Evolutionary conservation across 306 rosid species (phyloP), one percentile per base, ranked within the genome.

Genomic region (Rosa chinensis): DNA sequence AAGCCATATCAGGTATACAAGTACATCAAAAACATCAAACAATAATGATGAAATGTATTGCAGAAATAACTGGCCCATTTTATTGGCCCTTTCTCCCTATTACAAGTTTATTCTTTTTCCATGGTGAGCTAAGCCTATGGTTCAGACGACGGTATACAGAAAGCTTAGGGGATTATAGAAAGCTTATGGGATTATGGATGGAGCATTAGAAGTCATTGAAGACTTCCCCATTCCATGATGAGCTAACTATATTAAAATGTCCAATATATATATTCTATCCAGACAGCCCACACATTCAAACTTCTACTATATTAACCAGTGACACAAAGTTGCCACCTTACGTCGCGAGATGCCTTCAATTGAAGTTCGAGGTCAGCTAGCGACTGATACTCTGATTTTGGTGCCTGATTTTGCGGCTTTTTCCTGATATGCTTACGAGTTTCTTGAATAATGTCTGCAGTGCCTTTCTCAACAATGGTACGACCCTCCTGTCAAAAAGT

Each of bases 331-430:
- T 88, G 94, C 94, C 94, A 92, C 97, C 97, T 92, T 90, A 92
- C 94, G 91, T 92, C 97, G 89, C 97, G 93, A 83, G 97, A 94
- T 81, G 98, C 98, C 92, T 92, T 94, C 92, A 94, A 80, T 84
- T 94, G 98, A 87, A 95, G 99, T 77, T 90, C 98, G 75, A 89
- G 88, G 87, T 84, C 91, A 64, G 91, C 82, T 84, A 91, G 93
- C 73, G 66, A 78, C 73, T 88, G 94, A 81, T 83, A 63, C 62
- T 84, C 84, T 75, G 75, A 50, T 58, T 87, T 92, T 72, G 83
- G 73, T 37, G 82, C 86, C 74, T 85, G 90, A 82, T 84, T 81
- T 74, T 85, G 83, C 80, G 97, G 88, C 78, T 85, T 91, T 88
- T 90, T 95, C 90, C 72, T 85, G 40, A 95, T 92, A 84, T 92